A percentile compares a stretch with the other conserved stretches of the same genome.
phyloP scores from a whole-genome alignment of 805 yeast species.

The Candida insectalens region DNA sequence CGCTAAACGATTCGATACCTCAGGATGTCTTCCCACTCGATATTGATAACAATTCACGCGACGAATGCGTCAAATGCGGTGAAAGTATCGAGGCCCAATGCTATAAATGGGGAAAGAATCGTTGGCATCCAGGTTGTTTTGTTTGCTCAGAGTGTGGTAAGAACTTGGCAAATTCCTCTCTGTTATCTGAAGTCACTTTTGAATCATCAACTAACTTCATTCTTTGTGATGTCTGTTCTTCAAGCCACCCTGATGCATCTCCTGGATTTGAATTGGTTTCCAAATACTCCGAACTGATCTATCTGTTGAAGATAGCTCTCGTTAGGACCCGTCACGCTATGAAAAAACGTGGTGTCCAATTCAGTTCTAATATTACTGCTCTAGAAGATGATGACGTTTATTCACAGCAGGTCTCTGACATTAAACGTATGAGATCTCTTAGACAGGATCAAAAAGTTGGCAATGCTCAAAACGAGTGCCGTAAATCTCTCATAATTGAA shows the following conservation, averaged over 20 bases:
- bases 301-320: constrained; percentile 74
- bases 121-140: constrained; percentile 83
- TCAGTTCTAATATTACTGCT: neutral
- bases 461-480: constrained; percentile 44
- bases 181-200: constrained; percentile 34
- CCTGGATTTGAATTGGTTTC: constrained; percentile 55
- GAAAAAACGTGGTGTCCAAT: constrained; percentile 19
- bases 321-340: constrained; percentile 61
- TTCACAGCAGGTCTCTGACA: constrained; percentile 62
- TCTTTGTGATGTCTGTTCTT: constrained; percentile 56
- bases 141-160: constrained; percentile 51
- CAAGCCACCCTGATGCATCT: constrained; percentile 36
- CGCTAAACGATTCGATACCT: constrained; percentile 33
- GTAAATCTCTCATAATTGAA: constrained; percentile 58
- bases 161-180: constrained; percentile 14
- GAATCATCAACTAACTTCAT: constrained; percentile 28
- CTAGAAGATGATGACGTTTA: constrained; percentile 32
- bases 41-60: constrained; percentile 56
- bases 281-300: constrained; percentile 64
- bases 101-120: constrained; percentile 41
- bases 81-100: constrained; percentile 84
- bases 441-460: constrained; percentile 53
- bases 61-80: constrained; percentile 61
- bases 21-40: constrained; percentile 32
- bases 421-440: constrained; percentile 63